These are phyloP conservation scores for Teratosphaeria gauchensis DNA, from an alignment of 2,329 filamentous ascomycete genomes.

Conservation along the genomic window DNA sequence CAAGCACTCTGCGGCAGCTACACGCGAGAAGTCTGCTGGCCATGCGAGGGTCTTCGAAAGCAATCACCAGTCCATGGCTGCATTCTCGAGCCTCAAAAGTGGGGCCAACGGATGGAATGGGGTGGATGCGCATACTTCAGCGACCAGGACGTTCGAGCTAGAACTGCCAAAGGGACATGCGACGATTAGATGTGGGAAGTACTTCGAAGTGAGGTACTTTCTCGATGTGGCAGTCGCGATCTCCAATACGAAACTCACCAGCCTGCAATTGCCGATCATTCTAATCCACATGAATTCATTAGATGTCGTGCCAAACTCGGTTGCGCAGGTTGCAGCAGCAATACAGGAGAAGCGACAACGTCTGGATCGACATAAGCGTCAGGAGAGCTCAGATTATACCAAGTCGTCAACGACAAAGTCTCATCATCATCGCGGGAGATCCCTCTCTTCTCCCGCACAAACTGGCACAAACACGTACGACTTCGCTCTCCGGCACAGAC, in stretches of 20 bases:
- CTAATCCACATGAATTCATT: conserved; percentile 50
- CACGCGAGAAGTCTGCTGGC: conserved; percentile 38
- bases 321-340: conserved; percentile 46
- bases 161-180: conserved; percentile 42
- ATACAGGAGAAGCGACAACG: conserved; percentile 2
- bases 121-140: conserved; percentile 35
- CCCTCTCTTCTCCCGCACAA: conserved; percentile 17
- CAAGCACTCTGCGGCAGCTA: conserved; percentile 40
- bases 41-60: conserved; percentile 45
- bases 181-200: conserved; percentile 45
- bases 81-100: conserved; percentile 34
- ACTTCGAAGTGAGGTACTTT: conserved; percentile 48
- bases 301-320: conserved; percentile 46
- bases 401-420: neutral
- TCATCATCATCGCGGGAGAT: conserved; percentile 10
- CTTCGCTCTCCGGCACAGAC: conserved; percentile 20
- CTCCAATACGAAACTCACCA: conserved; percentile 40
- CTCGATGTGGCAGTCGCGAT: conserved; percentile 41
- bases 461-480: conserved; percentile 2
- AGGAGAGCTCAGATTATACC: conserved; percentile 1
- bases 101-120: conserved; percentile 39
- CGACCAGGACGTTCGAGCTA: conserved; percentile 41
- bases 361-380: conserved; percentile 1
- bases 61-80: conserved; percentile 40
- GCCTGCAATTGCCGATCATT: conserved; percentile 46